phyloP scores from a whole-genome alignment of 495 filamentous ascomycete genomes.

The Chaetomium fimeti region DNA sequence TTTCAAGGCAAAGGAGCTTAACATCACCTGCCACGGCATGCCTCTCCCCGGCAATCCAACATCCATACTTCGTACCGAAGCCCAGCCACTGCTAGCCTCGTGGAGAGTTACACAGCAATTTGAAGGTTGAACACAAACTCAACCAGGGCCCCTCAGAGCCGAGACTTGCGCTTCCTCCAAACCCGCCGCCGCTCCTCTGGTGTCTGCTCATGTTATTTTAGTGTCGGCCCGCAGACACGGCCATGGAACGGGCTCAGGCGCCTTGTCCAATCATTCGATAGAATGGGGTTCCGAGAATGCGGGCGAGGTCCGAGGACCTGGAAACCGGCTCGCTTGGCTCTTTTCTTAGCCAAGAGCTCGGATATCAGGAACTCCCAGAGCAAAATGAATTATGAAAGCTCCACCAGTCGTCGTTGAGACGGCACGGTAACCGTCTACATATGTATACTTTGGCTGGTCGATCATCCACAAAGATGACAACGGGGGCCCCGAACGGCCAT shows the following conservation, averaged over 20 bases:
- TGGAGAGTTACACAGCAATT: no score
- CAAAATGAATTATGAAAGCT: no score
- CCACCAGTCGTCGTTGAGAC: background rate
- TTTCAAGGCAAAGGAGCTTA: no score
- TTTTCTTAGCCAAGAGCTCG: background rate
- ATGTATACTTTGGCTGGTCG: background rate
- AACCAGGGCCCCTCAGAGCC: background rate
- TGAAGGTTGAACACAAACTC: no score
- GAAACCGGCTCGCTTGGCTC: slow-evolving; percentile 6
- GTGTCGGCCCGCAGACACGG: slow-evolving; percentile 20
- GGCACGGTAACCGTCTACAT: no score
- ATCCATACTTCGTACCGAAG: no score
- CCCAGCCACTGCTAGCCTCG: no score
- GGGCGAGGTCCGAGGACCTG: slow-evolving; percentile 17
- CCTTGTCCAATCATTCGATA: slow-evolving; percentile 15
- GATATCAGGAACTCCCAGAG: no score
- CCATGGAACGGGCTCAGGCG: background rate
- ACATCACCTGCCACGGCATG: no score
- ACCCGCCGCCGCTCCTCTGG: background rate
- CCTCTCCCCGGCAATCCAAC: no score
- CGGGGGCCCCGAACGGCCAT: background rate
- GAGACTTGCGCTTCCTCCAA: background rate
- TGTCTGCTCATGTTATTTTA: background rate
- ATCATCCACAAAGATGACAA: background rate
- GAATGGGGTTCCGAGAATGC: slow-evolving; percentile 7